Conservation (phyloP, 768 basidiomycete genomes). For the Auricularia heimuer region DNA sequence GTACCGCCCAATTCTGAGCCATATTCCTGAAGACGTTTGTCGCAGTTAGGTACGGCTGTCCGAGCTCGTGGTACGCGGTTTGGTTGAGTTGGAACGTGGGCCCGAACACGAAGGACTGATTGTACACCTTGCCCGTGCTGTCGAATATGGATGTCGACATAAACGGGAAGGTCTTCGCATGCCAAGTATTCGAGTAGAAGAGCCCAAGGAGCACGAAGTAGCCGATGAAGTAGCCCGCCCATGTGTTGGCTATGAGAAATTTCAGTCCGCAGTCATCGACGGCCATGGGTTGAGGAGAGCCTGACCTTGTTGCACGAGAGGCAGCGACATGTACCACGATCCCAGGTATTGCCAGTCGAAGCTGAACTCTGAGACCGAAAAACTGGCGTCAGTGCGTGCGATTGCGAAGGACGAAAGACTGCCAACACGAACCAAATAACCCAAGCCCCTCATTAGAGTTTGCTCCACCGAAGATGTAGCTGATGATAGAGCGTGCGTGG, state of each 20-base stretch:
- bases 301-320: constrained; percentile 46
- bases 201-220: constrained; percentile 45
- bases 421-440: constrained; percentile 26
- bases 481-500: constrained; percentile 38
- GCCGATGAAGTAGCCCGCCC: constrained; percentile 44
- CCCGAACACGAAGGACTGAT: constrained; percentile 46
- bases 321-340: constrained; percentile 41
- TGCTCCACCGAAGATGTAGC: constrained; percentile 57
- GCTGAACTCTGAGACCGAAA: constrained; percentile 24
- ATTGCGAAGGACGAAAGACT: background rate
- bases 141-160: constrained; percentile 50
- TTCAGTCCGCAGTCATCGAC: too few species aligned
- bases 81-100: constrained; percentile 40
- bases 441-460: constrained; percentile 62
- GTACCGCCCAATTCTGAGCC: constrained; percentile 8
- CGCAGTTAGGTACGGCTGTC: constrained; percentile 39
- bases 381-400: background rate
- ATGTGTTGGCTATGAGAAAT: constrained; percentile 30
- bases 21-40: constrained; percentile 19
- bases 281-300: background rate
- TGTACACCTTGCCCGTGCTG: constrained; percentile 42
- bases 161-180: constrained; percentile 47
- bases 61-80: constrained; percentile 41
- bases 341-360: constrained; percentile 64
- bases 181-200: constrained; percentile 57